Percentiles rank a stretch among this genome's conserved stretches.
phyloP scores from a whole-genome alignment of 306 rosid species.

The Argentina anserina region DNA sequence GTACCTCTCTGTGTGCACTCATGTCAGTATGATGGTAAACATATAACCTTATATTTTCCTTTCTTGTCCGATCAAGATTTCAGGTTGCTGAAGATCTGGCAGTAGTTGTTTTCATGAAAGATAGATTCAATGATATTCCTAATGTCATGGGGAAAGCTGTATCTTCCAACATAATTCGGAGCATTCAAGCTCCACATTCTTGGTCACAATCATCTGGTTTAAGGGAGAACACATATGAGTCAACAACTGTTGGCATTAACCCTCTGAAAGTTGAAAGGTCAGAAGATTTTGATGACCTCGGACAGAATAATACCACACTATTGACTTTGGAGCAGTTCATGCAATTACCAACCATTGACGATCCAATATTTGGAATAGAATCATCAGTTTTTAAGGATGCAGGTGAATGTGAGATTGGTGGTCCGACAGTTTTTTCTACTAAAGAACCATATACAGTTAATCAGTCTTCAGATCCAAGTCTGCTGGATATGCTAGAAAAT shows the following conservation, averaged over 20 bases:
- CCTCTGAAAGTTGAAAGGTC: constrained; percentile 33
- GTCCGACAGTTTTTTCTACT: constrained; percentile 18
- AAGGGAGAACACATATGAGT: constrained; percentile 36
- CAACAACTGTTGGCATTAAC: constrained; percentile 28
- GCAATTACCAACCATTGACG: constrained; percentile 28
- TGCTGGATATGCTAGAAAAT: constrained; percentile 28
- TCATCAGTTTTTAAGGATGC: constrained; percentile 18
- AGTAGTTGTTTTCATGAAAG: constrained; percentile 48
- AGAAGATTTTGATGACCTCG: constrained; percentile 26
- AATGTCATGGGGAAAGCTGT: constrained; percentile 21
- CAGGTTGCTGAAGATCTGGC: constrained; percentile 78
- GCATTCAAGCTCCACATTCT: constrained; percentile 33
- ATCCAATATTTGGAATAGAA: constrained; percentile 25
- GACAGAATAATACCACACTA: constrained; percentile 14
- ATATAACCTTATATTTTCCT: constrained; percentile 30
- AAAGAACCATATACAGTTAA: constrained; percentile 16
- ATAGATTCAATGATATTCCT: constrained; percentile 44
- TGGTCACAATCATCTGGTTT: constrained; percentile 32
- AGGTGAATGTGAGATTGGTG: constrained; percentile 25
- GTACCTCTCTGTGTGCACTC: neutral
- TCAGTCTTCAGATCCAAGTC: constrained; percentile 18
- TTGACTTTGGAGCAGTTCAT: constrained; percentile 23
- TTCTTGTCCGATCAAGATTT: constrained; percentile 30
- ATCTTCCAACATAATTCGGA: constrained; percentile 23
- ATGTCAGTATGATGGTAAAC: neutral